phyloP scores from a whole-genome alignment of 1,284 basidiomycete genomes.

The Porogramme epimiltina region DNA sequence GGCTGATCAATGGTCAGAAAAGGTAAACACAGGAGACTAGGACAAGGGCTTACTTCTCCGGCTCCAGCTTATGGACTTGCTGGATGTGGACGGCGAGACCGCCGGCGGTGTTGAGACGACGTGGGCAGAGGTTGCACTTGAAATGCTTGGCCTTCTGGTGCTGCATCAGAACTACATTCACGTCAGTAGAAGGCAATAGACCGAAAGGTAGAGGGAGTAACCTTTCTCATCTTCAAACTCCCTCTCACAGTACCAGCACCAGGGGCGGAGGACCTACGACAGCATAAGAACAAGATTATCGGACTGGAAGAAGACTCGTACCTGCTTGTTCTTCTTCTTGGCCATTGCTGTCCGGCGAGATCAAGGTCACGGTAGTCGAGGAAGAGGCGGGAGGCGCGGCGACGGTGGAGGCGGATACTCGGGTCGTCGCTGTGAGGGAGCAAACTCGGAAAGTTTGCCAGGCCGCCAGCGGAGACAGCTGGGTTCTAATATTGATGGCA shows the following conservation, averaged over 20 bases:
- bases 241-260: constrained; percentile 99
- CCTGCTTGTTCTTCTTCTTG: constrained; percentile 84
- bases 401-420: constrained; percentile 5
- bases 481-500: too few species aligned
- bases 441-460: constrained; percentile 12
- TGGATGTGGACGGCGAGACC: constrained; percentile 98
- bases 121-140: constrained; percentile 95
- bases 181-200: background rate
- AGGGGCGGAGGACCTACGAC: constrained; percentile 79
- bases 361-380: background rate
- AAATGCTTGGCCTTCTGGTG: constrained; percentile 99
- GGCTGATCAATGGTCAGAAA: constrained; percentile 37
- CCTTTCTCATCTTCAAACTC: constrained; percentile 99
- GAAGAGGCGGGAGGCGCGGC: constrained; percentile 1
- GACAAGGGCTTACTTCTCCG: constrained; percentile 76
- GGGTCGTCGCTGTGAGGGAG: constrained; percentile 10
- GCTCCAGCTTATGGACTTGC: constrained; percentile 97
- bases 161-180: constrained; percentile 84
- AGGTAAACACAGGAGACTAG: background rate
- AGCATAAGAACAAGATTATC: constrained; percentile 5
- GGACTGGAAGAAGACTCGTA: constrained; percentile 25
- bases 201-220: constrained; percentile 30
- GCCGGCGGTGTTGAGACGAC: constrained; percentile 95
- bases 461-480: too few species aligned
- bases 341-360: constrained; percentile 48